Percentiles rank a stretch among this genome's conserved stretches.
phyloP scores from a whole-genome alignment of 1,284 basidiomycete genomes.

The Ustilago crameri region DNA sequence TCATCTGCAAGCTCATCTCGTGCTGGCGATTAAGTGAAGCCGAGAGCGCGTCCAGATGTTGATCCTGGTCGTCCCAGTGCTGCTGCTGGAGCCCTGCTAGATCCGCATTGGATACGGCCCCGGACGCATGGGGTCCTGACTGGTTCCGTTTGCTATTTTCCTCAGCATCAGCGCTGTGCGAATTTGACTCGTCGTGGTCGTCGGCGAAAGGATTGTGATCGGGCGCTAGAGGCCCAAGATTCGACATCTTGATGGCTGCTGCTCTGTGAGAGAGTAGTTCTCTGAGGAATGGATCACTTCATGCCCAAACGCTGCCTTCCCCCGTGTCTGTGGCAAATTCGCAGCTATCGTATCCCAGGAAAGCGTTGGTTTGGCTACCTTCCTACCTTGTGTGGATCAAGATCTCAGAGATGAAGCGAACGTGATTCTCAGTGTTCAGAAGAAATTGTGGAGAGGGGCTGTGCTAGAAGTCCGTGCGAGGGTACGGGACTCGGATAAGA shows the following conservation, averaged over 20 bases:
- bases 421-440: too few species aligned
- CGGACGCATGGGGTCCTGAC: not conserved
- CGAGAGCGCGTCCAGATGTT: slow-evolving; percentile 58
- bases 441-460: too few species aligned
- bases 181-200: slow-evolving; percentile 14
- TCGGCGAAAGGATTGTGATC: slow-evolving; percentile 42
- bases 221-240: slow-evolving; percentile 17
- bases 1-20: slow-evolving; percentile 63
- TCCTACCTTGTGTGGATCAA: too few species aligned
- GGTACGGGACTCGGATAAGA: too few species aligned
- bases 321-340: too few species aligned
- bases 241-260: slow-evolving; percentile 20
- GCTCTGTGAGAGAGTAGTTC: not conserved
- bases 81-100: slow-evolving; percentile 37
- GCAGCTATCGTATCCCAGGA: too few species aligned
- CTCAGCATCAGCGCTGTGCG: not conserved
- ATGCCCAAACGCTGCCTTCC: not conserved
- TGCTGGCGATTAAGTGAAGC: slow-evolving; percentile 62
- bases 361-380: too few species aligned
- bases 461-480: too few species aligned
- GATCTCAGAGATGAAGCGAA: too few species aligned
- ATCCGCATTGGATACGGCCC: not conserved
- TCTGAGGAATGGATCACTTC: not conserved
- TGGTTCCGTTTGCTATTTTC: not conserved
- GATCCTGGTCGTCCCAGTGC: slow-evolving; percentile 56